Evolutionary conservation across 352 stramenopile species (phyloP).

Genomic region (Pythium utonaiense): DNA sequence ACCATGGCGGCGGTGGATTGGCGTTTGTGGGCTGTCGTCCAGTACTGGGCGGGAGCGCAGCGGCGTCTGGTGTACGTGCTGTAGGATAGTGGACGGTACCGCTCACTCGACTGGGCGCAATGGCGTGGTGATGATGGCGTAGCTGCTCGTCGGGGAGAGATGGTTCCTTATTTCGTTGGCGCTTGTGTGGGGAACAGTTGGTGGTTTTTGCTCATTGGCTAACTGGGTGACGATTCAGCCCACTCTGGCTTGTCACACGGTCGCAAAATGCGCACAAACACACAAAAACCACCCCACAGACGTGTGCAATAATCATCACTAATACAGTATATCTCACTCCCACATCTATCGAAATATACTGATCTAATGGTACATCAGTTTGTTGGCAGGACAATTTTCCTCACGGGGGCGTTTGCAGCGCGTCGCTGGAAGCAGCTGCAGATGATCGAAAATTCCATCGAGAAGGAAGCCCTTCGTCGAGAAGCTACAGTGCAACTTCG

Average conservation of each 20-base stretch:
- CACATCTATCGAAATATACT: too few species aligned
- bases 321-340: too few species aligned
- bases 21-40: not conserved
- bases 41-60: too few species aligned
- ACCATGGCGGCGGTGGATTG: conserved; percentile 1
- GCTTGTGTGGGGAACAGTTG: not conserved
- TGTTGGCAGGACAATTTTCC: not conserved
- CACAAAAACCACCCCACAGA: not conserved
- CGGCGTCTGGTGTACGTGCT: too few species aligned
- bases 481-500: too few species aligned
- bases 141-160: not conserved
- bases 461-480: too few species aligned
- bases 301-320: too few species aligned
- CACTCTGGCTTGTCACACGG: not conserved
- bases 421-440: not conserved
- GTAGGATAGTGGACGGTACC: too few species aligned
- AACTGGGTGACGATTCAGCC: not conserved
- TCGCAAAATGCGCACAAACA: conserved; percentile 1
- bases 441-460: not conserved
- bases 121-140: not conserved
- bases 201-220: conserved; percentile 1
- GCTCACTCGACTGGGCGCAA: not conserved
- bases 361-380: too few species aligned
- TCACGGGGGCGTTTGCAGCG: not conserved
- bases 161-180: conserved; percentile 5